phyloP scores from a whole-genome alignment of 2,329 filamentous ascomycete genomes.

The Diplodia sapinea region DNA sequence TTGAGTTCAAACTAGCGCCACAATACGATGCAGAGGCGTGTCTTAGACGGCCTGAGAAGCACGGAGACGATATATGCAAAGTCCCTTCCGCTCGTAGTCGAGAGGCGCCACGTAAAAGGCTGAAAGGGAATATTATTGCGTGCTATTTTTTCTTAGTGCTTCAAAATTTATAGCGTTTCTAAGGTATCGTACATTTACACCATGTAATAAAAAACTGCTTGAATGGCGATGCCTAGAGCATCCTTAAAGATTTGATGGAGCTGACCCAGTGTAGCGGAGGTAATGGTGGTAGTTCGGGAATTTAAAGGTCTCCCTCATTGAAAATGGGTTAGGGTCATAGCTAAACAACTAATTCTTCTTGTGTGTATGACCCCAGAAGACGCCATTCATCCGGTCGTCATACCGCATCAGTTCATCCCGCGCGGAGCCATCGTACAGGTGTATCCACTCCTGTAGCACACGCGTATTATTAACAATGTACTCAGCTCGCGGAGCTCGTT shows the following conservation, averaged over 20 bases:
- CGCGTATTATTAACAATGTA: slow-evolving; percentile 42
- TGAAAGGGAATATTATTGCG: too few species aligned
- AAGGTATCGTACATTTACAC: too few species aligned
- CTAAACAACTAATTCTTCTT: slow-evolving; percentile 42
- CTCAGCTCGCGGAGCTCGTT: slow-evolving; percentile 36
- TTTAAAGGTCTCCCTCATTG: not conserved
- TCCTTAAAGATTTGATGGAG: not conserved
- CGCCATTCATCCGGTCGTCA: slow-evolving; percentile 33
- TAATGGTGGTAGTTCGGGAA: not conserved
- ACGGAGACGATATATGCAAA: too few species aligned
- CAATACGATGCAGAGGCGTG: too few species aligned
- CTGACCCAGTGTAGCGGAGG: not conserved
- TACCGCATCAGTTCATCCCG: slow-evolving; percentile 39
- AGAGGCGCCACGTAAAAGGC: too few species aligned
- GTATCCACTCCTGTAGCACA: slow-evolving; percentile 43
- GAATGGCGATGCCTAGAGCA: not conserved
- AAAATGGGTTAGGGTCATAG: slow-evolving; percentile 30
- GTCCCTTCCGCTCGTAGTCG: too few species aligned
- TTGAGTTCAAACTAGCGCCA: too few species aligned
- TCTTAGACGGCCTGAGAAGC: too few species aligned
- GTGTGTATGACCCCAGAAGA: slow-evolving; percentile 39
- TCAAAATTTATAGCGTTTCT: too few species aligned
- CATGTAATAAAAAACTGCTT: not conserved
- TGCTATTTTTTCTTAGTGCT: too few species aligned
- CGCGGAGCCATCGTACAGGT: slow-evolving; percentile 40